A percentile compares a stretch with the other conserved stretches of the same genome.
Conservation (phyloP, 108 stramenopile species). For the Cyclostephanos tholiformis region DNA sequence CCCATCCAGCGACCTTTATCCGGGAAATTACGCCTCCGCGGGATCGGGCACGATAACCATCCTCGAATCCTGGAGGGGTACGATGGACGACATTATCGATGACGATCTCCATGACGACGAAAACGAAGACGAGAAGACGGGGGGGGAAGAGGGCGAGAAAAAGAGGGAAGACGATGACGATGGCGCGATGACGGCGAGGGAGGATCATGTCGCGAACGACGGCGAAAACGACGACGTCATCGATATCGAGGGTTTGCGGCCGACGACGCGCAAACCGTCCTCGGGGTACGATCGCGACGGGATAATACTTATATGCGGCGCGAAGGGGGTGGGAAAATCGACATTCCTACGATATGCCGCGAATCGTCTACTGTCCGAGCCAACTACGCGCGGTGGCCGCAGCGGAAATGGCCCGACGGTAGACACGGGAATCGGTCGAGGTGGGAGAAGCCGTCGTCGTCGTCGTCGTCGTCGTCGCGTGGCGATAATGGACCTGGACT, state of each 20-base stretch:
- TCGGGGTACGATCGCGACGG: neutral
- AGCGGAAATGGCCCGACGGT: neutral
- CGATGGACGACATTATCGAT: conserved; percentile 45
- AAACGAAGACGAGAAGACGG: conserved; percentile 16
- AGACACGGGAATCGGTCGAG: too few relatives aligned
- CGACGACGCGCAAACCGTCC: neutral
- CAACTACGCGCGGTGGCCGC: neutral
- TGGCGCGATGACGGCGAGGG: neutral
- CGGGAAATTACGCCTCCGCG: conserved; percentile 20
- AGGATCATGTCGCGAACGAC: neutral
- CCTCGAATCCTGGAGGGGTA: conserved; percentile 49
- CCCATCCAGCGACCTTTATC: conserved; percentile 10
- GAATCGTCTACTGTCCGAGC: conserved; percentile 71
- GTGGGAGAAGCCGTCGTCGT: neutral
- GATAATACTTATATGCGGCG: conserved; percentile 78
- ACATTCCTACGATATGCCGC: conserved; percentile 79
- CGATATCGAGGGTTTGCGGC: neutral
- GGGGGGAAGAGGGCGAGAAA: too few relatives aligned
- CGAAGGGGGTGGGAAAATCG: conserved; percentile 92
- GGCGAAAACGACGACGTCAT: neutral
- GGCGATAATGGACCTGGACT: conserved; percentile 87
- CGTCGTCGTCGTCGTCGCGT: conserved; percentile 31
- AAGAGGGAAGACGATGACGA: neutral
- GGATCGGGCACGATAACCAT: conserved; percentile 34
- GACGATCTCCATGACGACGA: conserved; percentile 9